phyloP scores from a whole-genome alignment of 176 grass and related monocot species.

The Aegilops umbellulata region DNA sequence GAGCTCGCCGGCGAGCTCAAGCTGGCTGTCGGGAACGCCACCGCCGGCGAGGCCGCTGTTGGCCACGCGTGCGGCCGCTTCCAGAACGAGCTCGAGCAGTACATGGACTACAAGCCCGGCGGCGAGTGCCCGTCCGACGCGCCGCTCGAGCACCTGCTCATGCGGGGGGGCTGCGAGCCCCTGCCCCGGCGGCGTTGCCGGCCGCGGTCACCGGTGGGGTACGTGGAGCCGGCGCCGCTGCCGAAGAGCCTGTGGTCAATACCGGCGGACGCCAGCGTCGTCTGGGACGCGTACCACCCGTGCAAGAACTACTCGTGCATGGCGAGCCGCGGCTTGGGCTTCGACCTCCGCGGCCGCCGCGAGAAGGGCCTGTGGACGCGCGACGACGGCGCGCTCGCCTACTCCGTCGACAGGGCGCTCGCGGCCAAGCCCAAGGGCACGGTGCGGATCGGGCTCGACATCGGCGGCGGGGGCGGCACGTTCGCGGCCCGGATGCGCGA shows the following conservation, averaged over 20 bases:
- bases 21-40: conserved; percentile 25
- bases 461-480: conserved; percentile 50
- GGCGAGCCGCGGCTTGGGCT: conserved; percentile 21
- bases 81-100: conserved; percentile 48
- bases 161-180: conserved; percentile 59
- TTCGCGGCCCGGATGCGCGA: conserved; percentile 72
- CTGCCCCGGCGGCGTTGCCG: conserved; percentile 60
- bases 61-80: conserved; percentile 48
- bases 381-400: conserved; percentile 43
- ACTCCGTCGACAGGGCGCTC: conserved; percentile 57
- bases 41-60: conserved; percentile 1
- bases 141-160: conserved; percentile 41
- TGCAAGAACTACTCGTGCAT: conserved; percentile 67
- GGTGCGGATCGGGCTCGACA: conserved; percentile 68
- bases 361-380: conserved; percentile 49
- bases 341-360: conserved; percentile 33
- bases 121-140: conserved; percentile 63
- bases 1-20: conserved; percentile 52
- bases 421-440: conserved; percentile 30
- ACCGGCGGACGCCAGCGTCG: conserved; percentile 44
- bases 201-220: conserved; percentile 29
- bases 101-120: conserved; percentile 48
- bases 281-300: conserved; percentile 51
- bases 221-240: conserved; percentile 31
- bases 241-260: conserved; percentile 53